Conservation (phyloP, 495 filamentous ascomycete species). For the Letharia columbiana region DNA sequence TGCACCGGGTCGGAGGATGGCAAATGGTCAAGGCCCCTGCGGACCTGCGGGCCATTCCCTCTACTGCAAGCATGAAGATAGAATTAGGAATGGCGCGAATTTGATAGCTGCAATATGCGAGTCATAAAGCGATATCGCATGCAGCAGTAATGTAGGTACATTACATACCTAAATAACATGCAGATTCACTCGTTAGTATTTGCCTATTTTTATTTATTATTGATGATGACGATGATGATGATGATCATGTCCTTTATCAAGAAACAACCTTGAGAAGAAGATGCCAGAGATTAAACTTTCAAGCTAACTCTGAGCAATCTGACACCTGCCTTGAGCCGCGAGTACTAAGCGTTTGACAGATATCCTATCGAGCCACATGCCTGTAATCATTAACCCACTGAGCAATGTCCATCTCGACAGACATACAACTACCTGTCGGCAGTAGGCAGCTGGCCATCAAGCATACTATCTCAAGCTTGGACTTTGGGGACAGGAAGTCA, state of each 20-base stretch:
- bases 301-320: background rate
- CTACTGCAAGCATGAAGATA: background rate
- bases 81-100: background rate
- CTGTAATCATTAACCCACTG: background rate
- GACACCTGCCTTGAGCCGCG: background rate
- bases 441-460: background rate
- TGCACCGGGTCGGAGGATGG: background rate
- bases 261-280: background rate
- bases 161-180: no score
- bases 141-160: no score
- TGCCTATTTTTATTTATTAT: no score
- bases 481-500: background rate
- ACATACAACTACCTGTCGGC: background rate
- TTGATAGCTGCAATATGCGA: background rate
- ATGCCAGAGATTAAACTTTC: background rate
- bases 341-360: background rate
- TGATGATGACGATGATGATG: no score
- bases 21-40: background rate
- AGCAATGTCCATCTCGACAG: background rate
- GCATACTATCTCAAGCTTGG: background rate
- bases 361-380: background rate
- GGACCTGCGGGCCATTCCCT: background rate
- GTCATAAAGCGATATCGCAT: background rate
- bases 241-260: no score
- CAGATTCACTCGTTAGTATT: no score